Evolutionary conservation across 805 yeast species (phyloP).

Genomic region (Kodamaea leandrae): DNA sequence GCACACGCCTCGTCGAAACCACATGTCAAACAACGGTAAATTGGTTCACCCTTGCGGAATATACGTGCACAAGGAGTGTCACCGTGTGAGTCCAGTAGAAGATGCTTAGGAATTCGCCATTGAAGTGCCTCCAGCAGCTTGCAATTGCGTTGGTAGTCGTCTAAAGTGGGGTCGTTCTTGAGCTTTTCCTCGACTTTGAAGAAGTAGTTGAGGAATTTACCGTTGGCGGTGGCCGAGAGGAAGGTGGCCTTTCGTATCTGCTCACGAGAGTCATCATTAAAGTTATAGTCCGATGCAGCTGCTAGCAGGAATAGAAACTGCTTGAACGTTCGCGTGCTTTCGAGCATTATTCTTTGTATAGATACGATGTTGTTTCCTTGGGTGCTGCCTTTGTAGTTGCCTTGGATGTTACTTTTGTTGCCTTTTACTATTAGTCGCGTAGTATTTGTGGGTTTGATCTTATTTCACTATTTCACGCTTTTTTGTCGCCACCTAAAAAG

Average conservation of each 20-base stretch:
- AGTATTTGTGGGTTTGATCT: too few relatives aligned
- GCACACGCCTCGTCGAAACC: constrained; percentile 84
- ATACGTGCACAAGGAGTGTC: constrained; percentile 72
- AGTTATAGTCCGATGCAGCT: constrained; percentile 26
- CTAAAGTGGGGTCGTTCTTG: neutral
- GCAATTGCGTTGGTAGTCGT: constrained; percentile 23
- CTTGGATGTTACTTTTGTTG: neutral
- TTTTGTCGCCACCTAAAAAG: constrained; percentile 1
- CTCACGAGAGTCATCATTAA: constrained; percentile 25
- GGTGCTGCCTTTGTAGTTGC: neutral
- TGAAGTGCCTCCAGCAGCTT: constrained; percentile 1
- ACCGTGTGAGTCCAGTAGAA: constrained; percentile 40
- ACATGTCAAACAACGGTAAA: constrained; percentile 72
- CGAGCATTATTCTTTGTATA: too few relatives aligned
- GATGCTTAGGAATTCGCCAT: constrained; percentile 1
- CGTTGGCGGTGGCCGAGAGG: constrained; percentile 41
- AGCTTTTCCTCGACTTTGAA: constrained; percentile 19
- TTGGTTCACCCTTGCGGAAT: constrained; percentile 76
- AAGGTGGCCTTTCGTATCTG: constrained; percentile 44
- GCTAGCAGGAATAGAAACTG: constrained; percentile 42
- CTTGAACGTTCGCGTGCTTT: constrained; percentile 16
- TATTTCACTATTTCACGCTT: too few relatives aligned
- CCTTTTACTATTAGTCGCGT: neutral
- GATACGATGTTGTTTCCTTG: too few relatives aligned
- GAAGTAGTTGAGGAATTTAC: constrained; percentile 36